Evolutionary conservation across 495 filamentous ascomycete genomes (phyloP).

Genomic region (Acidiella bohemica): DNA sequence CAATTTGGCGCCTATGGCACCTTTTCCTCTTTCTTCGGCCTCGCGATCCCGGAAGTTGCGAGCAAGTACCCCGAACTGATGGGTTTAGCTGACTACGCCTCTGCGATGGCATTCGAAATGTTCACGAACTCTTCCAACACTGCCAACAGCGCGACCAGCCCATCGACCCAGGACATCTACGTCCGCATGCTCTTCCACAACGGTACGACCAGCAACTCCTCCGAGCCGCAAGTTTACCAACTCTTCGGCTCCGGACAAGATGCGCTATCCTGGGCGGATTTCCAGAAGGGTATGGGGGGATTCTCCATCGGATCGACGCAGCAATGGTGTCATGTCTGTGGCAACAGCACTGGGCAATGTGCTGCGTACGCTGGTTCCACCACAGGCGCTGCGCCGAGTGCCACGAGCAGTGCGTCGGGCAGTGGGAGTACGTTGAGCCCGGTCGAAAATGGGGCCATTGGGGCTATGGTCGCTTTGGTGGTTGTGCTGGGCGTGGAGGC

Average conservation of each 20-base stretch:
- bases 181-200: conserved; percentile 72
- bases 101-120: conserved; percentile 60
- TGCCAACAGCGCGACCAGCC: conserved; percentile 32
- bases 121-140: conserved; percentile 43
- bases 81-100: conserved; percentile 55
- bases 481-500: conserved; percentile 38
- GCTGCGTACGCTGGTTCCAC: conserved; percentile 25
- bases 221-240: conserved; percentile 42
- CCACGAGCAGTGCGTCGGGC: not conserved
- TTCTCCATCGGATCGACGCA: conserved; percentile 45
- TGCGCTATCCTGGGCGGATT: conserved; percentile 48
- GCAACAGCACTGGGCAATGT: conserved; percentile 49
- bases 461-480: conserved; percentile 47
- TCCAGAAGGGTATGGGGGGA: conserved; percentile 43
- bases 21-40: conserved; percentile 62
- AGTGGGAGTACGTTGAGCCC: conserved; percentile 28
- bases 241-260: conserved; percentile 46
- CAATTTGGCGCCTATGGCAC: conserved; percentile 59
- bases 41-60: conserved; percentile 29
- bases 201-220: conserved; percentile 45
- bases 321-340: conserved; percentile 59
- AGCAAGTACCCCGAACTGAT: conserved; percentile 33
- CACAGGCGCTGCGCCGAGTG: not conserved
- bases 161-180: conserved; percentile 42
- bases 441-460: conserved; percentile 42